These are phyloP conservation scores for Ganoderma boninense DNA, from an alignment of 1,284 basidiomycete species.

Conservation along the genomic window DNA sequence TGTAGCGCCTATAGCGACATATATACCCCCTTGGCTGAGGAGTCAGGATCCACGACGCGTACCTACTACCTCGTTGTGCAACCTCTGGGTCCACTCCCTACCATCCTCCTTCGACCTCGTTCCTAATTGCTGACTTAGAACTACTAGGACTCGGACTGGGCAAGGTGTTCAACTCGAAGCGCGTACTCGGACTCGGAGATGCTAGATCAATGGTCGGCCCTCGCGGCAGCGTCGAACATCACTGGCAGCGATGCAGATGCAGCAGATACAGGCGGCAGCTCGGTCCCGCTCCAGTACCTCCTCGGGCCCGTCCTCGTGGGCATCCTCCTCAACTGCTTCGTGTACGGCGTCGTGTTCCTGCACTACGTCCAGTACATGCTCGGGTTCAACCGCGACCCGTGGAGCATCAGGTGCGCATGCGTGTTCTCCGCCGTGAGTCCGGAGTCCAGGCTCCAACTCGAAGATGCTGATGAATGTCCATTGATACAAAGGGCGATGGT, in stretches of 20 bases:
- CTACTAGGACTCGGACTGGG: too few species aligned
- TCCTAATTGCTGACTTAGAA: too few species aligned
- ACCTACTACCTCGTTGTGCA: too few species aligned
- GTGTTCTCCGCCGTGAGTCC: too few species aligned
- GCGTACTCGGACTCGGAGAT: too few species aligned
- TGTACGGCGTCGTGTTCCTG: conserved; percentile 23
- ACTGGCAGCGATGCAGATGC: not conserved
- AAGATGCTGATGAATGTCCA: not conserved
- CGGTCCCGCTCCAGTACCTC: conserved; percentile 7
- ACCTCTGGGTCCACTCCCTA: too few species aligned
- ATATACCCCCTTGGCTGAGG: too few species aligned
- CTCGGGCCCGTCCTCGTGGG: conserved; percentile 22
- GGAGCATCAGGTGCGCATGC: conserved; percentile 10
- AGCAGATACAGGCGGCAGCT: not conserved
- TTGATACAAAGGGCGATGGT: conserved; percentile 10
- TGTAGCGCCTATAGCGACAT: too few species aligned
- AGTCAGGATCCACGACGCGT: too few species aligned
- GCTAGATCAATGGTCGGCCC: not conserved
- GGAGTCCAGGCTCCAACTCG: not conserved
- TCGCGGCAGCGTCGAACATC: not conserved
- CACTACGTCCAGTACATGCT: conserved; percentile 22
- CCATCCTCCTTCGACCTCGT: too few species aligned
- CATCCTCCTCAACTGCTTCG: conserved; percentile 22
- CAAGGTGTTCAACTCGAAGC: too few species aligned
- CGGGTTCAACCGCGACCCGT: conserved; percentile 11